phyloP scores from a whole-genome alignment of 2,329 filamentous ascomycete genomes.

The Fusarium vanettenii region DNA sequence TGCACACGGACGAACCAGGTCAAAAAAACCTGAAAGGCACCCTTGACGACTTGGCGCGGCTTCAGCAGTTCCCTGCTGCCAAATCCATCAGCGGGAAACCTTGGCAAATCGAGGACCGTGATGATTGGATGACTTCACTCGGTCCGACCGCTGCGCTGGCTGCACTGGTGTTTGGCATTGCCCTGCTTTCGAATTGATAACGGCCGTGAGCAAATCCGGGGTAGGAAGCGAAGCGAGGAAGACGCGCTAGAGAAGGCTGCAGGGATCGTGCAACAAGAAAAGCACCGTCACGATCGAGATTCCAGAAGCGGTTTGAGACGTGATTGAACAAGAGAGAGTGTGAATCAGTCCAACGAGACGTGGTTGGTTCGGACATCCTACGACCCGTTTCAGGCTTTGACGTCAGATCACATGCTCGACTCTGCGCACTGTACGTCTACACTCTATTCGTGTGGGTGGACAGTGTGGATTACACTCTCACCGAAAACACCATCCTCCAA shows the following conservation, averaged over 20 bases:
- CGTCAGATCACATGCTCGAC: neutral
- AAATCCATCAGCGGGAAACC: slow-evolving; percentile 29
- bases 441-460: neutral
- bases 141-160: slow-evolving; percentile 11
- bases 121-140: slow-evolving; percentile 47
- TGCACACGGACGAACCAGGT: slow-evolving; percentile 9
- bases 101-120: slow-evolving; percentile 11
- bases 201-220: slow-evolving; percentile 31
- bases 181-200: slow-evolving; percentile 1
- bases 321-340: neutral
- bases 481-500: neutral
- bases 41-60: slow-evolving; percentile 22
- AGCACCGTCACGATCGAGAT: slow-evolving; percentile 33
- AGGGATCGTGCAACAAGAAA: slow-evolving; percentile 29
- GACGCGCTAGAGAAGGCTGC: slow-evolving; percentile 14
- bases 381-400: slow-evolving; percentile 19
- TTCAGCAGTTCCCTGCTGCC: slow-evolving; percentile 33
- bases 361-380: slow-evolving; percentile 31
- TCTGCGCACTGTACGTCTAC: slow-evolving; percentile 23
- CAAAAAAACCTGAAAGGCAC: neutral
- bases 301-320: neutral
- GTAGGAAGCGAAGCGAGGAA: slow-evolving; percentile 8
- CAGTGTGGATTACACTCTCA: slow-evolving; percentile 20
- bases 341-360: slow-evolving; percentile 8
- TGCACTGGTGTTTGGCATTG: neutral